A percentile compares a stretch with the other conserved stretches of the same genome.
phyloP scores from a whole-genome alignment of 2,329 filamentous ascomycete species.

The Alternaria conjuncta region DNA sequence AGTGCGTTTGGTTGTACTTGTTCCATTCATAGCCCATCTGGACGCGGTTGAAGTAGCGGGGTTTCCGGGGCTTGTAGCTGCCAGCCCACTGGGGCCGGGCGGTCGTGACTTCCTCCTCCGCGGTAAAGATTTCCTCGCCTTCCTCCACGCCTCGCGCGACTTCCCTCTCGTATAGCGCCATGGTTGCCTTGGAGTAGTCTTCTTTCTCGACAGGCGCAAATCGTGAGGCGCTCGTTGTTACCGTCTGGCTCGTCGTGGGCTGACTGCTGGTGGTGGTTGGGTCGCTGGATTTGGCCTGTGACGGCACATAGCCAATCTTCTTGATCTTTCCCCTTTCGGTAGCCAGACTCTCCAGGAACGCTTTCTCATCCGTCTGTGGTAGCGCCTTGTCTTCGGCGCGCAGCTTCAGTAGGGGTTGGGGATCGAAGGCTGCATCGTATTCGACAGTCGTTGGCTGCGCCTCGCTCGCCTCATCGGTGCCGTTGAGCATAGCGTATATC shows the following conservation, averaged over 20 bases:
- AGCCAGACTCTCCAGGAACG: constrained; percentile 64
- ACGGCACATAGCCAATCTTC: constrained; percentile 72
- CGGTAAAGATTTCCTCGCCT: constrained; percentile 93
- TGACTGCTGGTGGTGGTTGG: constrained; percentile 31
- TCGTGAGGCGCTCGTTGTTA: constrained; percentile 65
- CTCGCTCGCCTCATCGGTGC: constrained; percentile 5
- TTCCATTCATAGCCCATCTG: constrained; percentile 99
- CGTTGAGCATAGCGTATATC: constrained; percentile 55
- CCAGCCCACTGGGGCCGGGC: constrained; percentile 78
- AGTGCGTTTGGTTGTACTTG: constrained; percentile 99
- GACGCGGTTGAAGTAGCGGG: constrained; percentile 95
- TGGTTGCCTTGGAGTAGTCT: constrained; percentile 85
- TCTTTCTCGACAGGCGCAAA: constrained; percentile 74
- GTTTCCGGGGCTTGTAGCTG: constrained; percentile 88
- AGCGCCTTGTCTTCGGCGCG: constrained; percentile 67
- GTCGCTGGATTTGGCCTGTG: constrained; percentile 54
- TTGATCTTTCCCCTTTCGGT: constrained; percentile 66
- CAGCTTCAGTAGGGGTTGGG: constrained; percentile 70
- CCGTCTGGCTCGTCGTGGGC: constrained; percentile 49
- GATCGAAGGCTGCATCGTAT: constrained; percentile 61
- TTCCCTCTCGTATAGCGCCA: constrained; percentile 89
- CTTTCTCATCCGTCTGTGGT: constrained; percentile 63
- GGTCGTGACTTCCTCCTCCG: constrained; percentile 78
- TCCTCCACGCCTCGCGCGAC: constrained; percentile 89
- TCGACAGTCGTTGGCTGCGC: constrained; percentile 15